phyloP scores from a whole-genome alignment of 208 protist species.

The Trypanosoma theileri region DNA sequence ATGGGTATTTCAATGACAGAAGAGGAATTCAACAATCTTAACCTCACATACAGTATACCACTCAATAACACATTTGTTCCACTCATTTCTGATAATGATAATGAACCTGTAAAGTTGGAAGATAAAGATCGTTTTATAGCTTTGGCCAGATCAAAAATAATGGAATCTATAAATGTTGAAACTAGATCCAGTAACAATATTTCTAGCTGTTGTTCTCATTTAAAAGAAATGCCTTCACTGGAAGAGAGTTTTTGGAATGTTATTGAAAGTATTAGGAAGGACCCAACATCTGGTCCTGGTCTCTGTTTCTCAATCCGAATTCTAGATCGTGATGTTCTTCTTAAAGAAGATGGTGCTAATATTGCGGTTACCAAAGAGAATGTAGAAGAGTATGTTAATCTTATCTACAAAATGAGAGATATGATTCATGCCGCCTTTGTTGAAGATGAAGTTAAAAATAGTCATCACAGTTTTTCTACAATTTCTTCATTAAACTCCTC shows the following conservation, averaged over 20 bases:
- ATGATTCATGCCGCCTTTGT: conserved; percentile 26
- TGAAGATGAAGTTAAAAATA: conserved; percentile 15
- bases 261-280: conserved; percentile 10
- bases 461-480: not conserved
- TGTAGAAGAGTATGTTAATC: conserved; percentile 19
- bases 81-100: conserved; percentile 10
- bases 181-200: not conserved
- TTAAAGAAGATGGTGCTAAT: conserved; percentile 12
- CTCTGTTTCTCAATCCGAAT: conserved; percentile 13
- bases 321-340: conserved; percentile 6
- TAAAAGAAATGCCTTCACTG: not conserved
- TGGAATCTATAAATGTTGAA: not conserved
- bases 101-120: conserved; percentile 17
- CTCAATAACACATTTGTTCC: conserved; percentile 14
- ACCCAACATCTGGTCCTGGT: not conserved
- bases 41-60: conserved; percentile 23
- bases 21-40: conserved; percentile 22
- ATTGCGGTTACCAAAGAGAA: conserved; percentile 22
- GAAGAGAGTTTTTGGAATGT: conserved; percentile 16
- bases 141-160: conserved; percentile 18
- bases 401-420: conserved; percentile 5
- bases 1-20: conserved; percentile 7
- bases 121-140: conserved; percentile 24
- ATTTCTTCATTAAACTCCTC: not conserved
- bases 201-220: not conserved